A percentile compares a stretch with the other conserved stretches of the same genome.
Evolutionary conservation across 2,329 filamentous ascomycete genomes (phyloP).

Genomic region (Esteya vermicola): DNA sequence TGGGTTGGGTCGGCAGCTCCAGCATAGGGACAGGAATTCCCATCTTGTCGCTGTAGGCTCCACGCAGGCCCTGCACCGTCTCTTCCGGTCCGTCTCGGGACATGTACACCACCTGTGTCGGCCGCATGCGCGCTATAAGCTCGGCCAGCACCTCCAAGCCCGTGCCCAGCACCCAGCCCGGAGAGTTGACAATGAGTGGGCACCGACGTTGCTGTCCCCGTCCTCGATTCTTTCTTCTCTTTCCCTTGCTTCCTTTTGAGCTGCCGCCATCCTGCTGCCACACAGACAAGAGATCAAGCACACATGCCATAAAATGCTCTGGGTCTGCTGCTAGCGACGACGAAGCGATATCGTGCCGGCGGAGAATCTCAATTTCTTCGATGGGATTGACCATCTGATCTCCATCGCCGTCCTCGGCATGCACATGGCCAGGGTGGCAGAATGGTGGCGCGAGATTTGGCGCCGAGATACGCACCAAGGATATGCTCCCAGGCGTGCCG

Average conservation of each 20-base stretch:
- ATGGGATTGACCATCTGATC: too few species aligned
- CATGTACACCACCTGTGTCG: slow-evolving; percentile 54
- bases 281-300: slow-evolving; percentile 44
- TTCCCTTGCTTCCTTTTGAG: too few species aligned
- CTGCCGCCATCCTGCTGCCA: slow-evolving; percentile 33
- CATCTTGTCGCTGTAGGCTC: slow-evolving; percentile 24
- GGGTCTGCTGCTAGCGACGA: slow-evolving; percentile 52
- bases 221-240: too few species aligned
- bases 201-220: too few species aligned
- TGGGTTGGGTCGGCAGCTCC: slow-evolving; percentile 43
- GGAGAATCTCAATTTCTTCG: too few species aligned
- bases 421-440: slow-evolving; percentile 44
- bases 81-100: slow-evolving; percentile 47
- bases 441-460: slow-evolving; percentile 56
- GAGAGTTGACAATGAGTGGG: slow-evolving; percentile 59
- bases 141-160: slow-evolving; percentile 50
- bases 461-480: slow-evolving; percentile 44
- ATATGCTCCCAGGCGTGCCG: slow-evolving; percentile 53
- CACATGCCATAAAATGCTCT: slow-evolving; percentile 51
- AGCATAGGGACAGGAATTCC: slow-evolving; percentile 30
- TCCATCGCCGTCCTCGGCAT: slow-evolving; percentile 15
- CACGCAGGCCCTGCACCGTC: slow-evolving; percentile 37
- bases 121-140: slow-evolving; percentile 37
- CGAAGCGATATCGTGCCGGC: slow-evolving; percentile 53
- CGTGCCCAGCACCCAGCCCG: slow-evolving; percentile 59